phyloP scores from a whole-genome alignment of 495 filamentous ascomycete species.

The Hyaloscypha hepaticicola region DNA sequence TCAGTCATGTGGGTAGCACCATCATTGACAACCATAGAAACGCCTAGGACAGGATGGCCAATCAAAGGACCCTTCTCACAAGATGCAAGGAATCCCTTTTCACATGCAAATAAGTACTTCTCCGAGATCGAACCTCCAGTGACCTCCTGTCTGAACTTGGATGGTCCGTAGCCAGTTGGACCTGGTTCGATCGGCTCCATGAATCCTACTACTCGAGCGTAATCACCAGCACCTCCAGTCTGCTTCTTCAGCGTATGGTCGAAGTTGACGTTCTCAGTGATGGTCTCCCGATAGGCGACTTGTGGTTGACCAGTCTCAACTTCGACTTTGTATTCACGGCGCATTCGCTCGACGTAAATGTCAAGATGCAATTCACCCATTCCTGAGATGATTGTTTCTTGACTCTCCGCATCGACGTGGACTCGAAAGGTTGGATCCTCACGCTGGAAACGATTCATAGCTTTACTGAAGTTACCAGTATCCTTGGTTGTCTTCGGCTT shows the following conservation, averaged over 20 bases:
- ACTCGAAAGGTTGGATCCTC: constrained; percentile 99
- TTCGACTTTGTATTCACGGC: constrained; percentile 94
- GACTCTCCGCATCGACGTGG: constrained; percentile 82
- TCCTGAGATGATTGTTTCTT: constrained; percentile 96
- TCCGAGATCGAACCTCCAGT: constrained; percentile 89
- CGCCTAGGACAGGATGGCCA: constrained; percentile 89
- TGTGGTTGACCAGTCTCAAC: constrained; percentile 95
- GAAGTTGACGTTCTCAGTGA: constrained; percentile 72
- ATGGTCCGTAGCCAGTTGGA: constrained; percentile 51
- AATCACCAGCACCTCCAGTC: constrained; percentile 94
- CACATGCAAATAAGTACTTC: constrained; percentile 94
- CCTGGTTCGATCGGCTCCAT: constrained; percentile 81
- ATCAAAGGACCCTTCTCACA: constrained; percentile 89
- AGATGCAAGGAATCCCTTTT: constrained; percentile 87
- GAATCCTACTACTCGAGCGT: constrained; percentile 86
- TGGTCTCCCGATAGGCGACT: constrained; percentile 96
- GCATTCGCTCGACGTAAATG: constrained; percentile 98
- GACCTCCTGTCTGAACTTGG: constrained; percentile 80
- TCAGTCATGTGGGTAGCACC: constrained; percentile 98
- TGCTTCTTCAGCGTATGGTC: constrained; percentile 97
- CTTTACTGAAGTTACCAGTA: constrained; percentile 92
- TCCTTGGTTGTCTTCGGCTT: constrained; percentile 95
- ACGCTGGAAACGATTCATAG: constrained; percentile 97
- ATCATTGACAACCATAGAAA: constrained; percentile 90
- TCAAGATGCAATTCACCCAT: constrained; percentile 98